Percentiles rank a stretch among this genome's conserved stretches.
phyloP scores from a whole-genome alignment of 805 yeast species.

The Nakazawaea siamensis region DNA sequence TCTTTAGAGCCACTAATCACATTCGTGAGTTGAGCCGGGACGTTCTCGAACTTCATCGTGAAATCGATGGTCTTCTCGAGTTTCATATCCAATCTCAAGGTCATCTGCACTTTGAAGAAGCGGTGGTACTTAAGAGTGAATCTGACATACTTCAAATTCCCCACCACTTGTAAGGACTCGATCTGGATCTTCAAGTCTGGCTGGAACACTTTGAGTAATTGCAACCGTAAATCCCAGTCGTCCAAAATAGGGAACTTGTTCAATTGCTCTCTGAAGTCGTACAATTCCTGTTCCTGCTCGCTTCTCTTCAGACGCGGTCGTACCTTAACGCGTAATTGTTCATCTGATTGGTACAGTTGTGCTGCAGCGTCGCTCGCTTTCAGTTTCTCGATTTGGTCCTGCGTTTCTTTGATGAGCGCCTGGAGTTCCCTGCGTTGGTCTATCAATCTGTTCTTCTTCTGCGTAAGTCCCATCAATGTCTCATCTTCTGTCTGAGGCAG shows the following conservation, averaged over 20 bases:
- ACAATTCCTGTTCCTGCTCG: slow-evolving; percentile 1
- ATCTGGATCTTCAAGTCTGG: slow-evolving; percentile 19
- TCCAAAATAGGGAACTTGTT: slow-evolving; percentile 19
- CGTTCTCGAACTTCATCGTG: slow-evolving; percentile 13
- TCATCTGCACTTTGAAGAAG: slow-evolving; percentile 13
- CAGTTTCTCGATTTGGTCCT: not conserved
- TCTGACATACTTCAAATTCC: slow-evolving; percentile 4
- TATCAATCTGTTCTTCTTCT: not conserved
- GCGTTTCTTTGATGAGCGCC: not conserved
- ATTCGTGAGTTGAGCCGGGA: slow-evolving; percentile 9
- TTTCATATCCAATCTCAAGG: slow-evolving; percentile 9
- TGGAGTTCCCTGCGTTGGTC: not conserved
- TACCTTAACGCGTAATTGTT: too few species aligned
- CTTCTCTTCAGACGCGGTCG: not conserved
- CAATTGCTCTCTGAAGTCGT: slow-evolving; percentile 5
- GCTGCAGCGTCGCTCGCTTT: too few species aligned
- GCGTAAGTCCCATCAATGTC: not conserved
- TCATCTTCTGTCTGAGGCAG: not conserved
- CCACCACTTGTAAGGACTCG: not conserved
- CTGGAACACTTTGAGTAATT: slow-evolving; percentile 17
- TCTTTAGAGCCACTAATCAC: slow-evolving; percentile 12
- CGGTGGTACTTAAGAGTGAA: slow-evolving; percentile 13
- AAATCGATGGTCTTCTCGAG: slow-evolving; percentile 12
- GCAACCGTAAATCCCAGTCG: slow-evolving; percentile 18
- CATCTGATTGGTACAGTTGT: too few species aligned